phyloP scores from a whole-genome alignment of 371 early-diverging fungal genomes.

The Paraphysoderma sedebokerense region DNA sequence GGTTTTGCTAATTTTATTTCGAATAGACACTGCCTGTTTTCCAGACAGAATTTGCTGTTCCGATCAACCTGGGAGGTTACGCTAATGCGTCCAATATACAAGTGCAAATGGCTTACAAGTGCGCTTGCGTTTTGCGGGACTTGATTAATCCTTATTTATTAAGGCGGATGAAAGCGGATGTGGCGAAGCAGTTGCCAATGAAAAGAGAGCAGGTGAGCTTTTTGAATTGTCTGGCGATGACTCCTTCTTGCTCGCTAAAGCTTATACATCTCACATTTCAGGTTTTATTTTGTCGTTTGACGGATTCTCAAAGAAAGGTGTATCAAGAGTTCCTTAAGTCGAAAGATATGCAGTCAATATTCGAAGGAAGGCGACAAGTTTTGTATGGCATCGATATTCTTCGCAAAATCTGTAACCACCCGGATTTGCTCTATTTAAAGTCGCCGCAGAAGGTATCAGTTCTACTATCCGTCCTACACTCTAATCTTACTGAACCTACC shows the following conservation, averaged over 20 bases:
- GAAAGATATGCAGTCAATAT: conserved; percentile 49
- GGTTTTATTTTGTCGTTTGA: conserved; percentile 80
- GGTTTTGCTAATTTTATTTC: neutral
- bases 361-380: conserved; percentile 66
- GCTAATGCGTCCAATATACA: conserved; percentile 71
- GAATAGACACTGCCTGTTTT: conserved; percentile 80
- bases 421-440: neutral
- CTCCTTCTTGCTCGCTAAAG: too few species aligned
- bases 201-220: conserved; percentile 71
- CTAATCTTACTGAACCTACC: too few species aligned
- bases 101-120: conserved; percentile 83
- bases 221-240: neutral
- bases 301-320: conserved; percentile 47
- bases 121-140: conserved; percentile 75
- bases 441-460: neutral
- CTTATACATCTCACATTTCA: too few species aligned
- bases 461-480: too few species aligned
- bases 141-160: conserved; percentile 88
- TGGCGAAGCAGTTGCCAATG: conserved; percentile 75
- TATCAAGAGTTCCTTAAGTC: conserved; percentile 64
- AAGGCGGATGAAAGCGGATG: conserved; percentile 84
- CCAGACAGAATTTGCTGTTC: conserved; percentile 74
- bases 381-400: conserved; percentile 84
- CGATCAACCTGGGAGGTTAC: conserved; percentile 83
- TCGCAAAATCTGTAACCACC: conserved; percentile 42